Evolutionary conservation across 2,329 filamentous ascomycete species (phyloP), one percentile per base, ranked within the genome.

Genomic region (Phialocephala subalpina): DNA sequence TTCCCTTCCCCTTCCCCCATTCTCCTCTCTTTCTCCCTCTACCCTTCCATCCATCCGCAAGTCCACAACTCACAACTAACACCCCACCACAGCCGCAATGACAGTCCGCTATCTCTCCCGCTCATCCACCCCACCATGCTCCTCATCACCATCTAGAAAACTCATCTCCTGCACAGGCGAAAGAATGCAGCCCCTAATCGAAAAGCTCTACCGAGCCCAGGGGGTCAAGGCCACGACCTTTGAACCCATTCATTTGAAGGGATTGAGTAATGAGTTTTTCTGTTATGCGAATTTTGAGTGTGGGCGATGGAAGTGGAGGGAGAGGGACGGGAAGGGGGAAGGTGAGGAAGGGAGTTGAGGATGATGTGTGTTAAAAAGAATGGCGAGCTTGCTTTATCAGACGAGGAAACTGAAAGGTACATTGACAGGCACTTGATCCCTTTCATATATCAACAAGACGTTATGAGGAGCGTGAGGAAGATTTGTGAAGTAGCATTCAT

Each of bases 221-320:
- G 89, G 89, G 1, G 78, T 91, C 33, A 80, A 77, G 62, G 89
- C 88, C 4, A 94, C 92, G 0, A 87, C 85, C 0, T 94, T 89
- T 75, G 86, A 90, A 73, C 88, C 90, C 3, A 81, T 83, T 69
- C 92, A 95, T 74, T 83, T 86, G n/a, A 87, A 87, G 68, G 90
- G 90, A 0, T 79, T 96, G 66, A 92, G 90, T 77, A 96, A 96
- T 74, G 91, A 93, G 78, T 96, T 94, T 76, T 85, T 87, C 74
- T 94, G 90, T 77, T 95, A 93, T 74, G 87, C 92, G 27, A 94
- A 92, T 74, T 94, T 92, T 74, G 89, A 92, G 76, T 87, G 88
- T 72, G 79, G 79, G 7, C 77, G 77, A 4, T 87, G 86, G 84
- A 78, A 75, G 52, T 86, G 76, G 72, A 77, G 61, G 40, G 29